Evolutionary conservation across 495 filamentous ascomycete species (phyloP).

Genomic region (Podospora pseudocomata): DNA sequence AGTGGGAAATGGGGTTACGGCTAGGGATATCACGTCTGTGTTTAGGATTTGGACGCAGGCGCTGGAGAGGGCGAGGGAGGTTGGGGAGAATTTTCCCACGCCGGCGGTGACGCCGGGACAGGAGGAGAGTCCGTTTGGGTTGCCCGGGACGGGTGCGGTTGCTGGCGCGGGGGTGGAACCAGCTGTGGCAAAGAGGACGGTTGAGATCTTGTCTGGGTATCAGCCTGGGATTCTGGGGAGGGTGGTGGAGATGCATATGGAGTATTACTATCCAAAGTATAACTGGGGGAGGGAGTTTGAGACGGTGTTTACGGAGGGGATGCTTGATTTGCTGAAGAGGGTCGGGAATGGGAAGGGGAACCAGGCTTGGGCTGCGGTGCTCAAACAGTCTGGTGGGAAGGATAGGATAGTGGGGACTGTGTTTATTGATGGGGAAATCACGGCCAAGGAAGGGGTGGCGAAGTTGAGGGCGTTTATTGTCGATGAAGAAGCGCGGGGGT

Average conservation of each 20-base stretch:
- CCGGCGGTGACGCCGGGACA: slow-evolving; percentile 4
- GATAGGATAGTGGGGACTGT: slow-evolving; percentile 28
- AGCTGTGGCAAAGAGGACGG: background rate
- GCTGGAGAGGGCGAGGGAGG: slow-evolving; percentile 15
- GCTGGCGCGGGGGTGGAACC: background rate
- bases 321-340: slow-evolving; percentile 22
- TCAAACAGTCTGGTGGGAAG: slow-evolving; percentile 3
- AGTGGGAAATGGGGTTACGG: slow-evolving; percentile 14
- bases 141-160: background rate
- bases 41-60: slow-evolving; percentile 25
- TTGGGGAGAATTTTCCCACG: background rate
- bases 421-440: slow-evolving; percentile 30
- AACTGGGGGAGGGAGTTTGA: slow-evolving; percentile 31
- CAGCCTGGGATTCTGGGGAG: slow-evolving; percentile 31
- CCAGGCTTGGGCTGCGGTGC: slow-evolving; percentile 30
- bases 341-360: slow-evolving; percentile 21
- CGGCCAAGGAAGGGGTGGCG: slow-evolving; percentile 14
- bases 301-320: slow-evolving; percentile 11
- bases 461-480: slow-evolving; percentile 34
- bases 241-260: slow-evolving; percentile 33
- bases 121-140: background rate
- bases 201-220: slow-evolving; percentile 31
- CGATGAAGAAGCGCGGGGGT: slow-evolving; percentile 24
- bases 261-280: slow-evolving; percentile 21
- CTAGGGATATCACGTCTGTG: slow-evolving; percentile 18